Percentiles rank a stretch among this genome's conserved stretches.
These are phyloP conservation scores for Castanea crenata DNA, from an alignment of 306 rosid species.

Conservation along the genomic window DNA sequence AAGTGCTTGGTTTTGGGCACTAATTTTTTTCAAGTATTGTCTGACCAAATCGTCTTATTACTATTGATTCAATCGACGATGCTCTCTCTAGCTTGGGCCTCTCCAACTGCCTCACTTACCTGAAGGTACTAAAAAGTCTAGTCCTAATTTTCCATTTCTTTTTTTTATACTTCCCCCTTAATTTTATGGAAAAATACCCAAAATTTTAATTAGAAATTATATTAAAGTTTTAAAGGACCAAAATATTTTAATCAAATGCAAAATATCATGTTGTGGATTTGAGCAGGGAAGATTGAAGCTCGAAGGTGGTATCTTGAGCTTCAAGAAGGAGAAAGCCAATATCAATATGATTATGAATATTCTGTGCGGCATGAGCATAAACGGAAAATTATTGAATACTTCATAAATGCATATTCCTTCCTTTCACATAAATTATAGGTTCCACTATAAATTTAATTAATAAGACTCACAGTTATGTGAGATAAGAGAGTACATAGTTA, in stretches of 20 bases:
- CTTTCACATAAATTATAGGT: rapidly evolving
- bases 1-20: background rate
- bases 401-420: no score
- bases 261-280: background rate
- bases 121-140: slow-evolving; percentile 38
- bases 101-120: slow-evolving; percentile 53
- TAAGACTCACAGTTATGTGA: rapidly evolving
- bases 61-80: slow-evolving; percentile 8
- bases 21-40: background rate
- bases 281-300: slow-evolving; percentile 47
- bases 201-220: no score
- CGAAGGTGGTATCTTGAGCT: slow-evolving; percentile 41
- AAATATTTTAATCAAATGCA: no score
- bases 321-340: slow-evolving; percentile 30
- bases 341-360: no score
- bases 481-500: rapidly evolving
- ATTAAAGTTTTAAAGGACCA: no score
- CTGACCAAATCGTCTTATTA: background rate
- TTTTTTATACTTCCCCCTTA: background rate
- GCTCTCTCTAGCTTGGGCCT: slow-evolving; percentile 47
- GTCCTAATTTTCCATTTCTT: background rate
- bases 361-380: background rate
- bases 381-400: no score
- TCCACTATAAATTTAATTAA: no score
- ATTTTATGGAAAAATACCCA: no score